Evolutionary conservation across 345 rosid genomes (phyloP), one percentile per base, ranked within the genome.

Genomic region (Cardamine occulta): DNA sequence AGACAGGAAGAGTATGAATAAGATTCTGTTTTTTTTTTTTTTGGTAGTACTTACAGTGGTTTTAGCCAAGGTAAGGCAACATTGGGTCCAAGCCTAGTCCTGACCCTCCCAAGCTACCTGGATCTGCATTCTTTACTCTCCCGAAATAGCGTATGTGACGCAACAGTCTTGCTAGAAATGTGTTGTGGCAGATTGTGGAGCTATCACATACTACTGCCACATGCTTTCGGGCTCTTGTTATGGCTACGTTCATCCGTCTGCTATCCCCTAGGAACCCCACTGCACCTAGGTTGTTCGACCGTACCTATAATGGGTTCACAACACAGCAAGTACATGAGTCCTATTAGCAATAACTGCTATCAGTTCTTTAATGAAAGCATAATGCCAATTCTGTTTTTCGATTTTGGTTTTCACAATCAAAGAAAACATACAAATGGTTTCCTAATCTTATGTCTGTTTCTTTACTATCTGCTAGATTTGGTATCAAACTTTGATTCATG

Each of bases 191-290:
- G 70, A 93, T 89, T 21, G 97, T 91, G 6, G 97, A 87, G 83
- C 97, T 89, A 80, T 91, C 98, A n/a, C 98, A 93, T 70, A 93
- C 91, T 8, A 93, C 86, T 7, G 95, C 95, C 14, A 93, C 89
- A 62, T 91, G 97, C 63, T 88, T 89, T 21, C 94, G 83, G 0
- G 94, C 96, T 80, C 97, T 86, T 75, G 98, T 93, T 72, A 89
- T 86, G 70, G 96, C 96, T 6, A 94, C 98, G 40, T 94, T 94
- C 89, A 88, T 91, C 76, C 98, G 67, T 82, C 95, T 84, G 75
- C 89, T 91, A 63, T 94, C 98, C 5, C 98, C 97, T 19, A 94
- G 79, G 85, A 93, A 93, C 26, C 98, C 97, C 11, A 91, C 98
- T 56, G 97, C 98, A 32, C 93, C 96, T 15, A 91, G 66, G 31